These are phyloP conservation scores for Corylus avellana DNA, from an alignment of 306 rosid genomes.

Conservation along the genomic window DNA sequence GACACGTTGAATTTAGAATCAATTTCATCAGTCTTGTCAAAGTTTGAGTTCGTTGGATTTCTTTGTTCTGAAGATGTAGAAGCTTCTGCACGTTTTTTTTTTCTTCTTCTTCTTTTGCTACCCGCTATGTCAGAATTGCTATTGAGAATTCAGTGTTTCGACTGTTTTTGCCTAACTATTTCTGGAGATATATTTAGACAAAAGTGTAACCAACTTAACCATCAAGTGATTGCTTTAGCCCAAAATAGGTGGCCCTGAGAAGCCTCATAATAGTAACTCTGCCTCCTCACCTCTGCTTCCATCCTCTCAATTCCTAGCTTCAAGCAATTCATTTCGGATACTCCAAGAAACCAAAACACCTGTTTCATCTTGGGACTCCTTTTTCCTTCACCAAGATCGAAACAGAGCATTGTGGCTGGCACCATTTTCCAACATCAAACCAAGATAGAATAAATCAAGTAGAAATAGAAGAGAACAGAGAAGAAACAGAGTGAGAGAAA, in stretches of 20 bases:
- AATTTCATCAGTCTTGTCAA: too few relatives aligned
- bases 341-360: neutral
- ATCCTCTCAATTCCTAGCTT: slow-evolving; percentile 48
- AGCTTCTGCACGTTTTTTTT: too few relatives aligned
- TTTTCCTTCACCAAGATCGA: slow-evolving; percentile 19
- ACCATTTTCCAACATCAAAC: slow-evolving; percentile 8
- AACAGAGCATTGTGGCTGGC: slow-evolving; percentile 21
- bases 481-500: slow-evolving; percentile 8
- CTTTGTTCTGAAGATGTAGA: too few relatives aligned
- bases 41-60: too few relatives aligned
- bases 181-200: neutral
- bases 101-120: too few relatives aligned
- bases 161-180: neutral
- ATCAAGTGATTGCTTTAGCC: slow-evolving; percentile 15
- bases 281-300: slow-evolving; percentile 28
- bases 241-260: slow-evolving; percentile 23
- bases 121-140: neutral
- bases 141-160: neutral
- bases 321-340: slow-evolving; percentile 51
- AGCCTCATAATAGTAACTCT: slow-evolving; percentile 27
- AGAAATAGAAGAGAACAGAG: neutral
- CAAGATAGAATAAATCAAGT: slow-evolving; percentile 2
- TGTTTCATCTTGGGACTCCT: neutral
- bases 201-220: slow-evolving; percentile 20
- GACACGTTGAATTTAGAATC: too few relatives aligned